Evolutionary conservation across 441 rosid species (phyloP).

Genomic region (Croton setiger): DNA sequence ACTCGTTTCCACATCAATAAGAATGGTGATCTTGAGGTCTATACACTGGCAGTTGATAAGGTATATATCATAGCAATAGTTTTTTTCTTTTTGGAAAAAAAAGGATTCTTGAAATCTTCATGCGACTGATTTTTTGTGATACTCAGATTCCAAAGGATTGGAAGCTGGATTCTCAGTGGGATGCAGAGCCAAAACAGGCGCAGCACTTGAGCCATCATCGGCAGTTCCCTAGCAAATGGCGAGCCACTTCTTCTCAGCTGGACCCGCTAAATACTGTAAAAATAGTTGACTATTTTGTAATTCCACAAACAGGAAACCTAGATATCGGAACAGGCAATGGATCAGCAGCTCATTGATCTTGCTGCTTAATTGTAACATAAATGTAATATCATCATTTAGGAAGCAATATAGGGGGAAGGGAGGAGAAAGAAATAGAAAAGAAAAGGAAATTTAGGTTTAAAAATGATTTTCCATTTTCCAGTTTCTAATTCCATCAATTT

Average conservation of each 20-base stretch:
- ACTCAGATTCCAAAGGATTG: conserved; percentile 94
- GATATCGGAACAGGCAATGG: conserved; percentile 33
- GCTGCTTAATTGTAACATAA: conserved; percentile 23
- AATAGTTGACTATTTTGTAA: conserved; percentile 73
- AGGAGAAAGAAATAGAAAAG: neutral
- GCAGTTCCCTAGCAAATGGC: conserved; percentile 87
- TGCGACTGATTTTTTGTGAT: conserved; percentile 5
- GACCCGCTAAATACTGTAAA: conserved; percentile 82
- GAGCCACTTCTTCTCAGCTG: conserved; percentile 52
- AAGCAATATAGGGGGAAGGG: conserved; percentile 11
- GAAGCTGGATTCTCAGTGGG: conserved; percentile 93
- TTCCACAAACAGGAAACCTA: conserved; percentile 43
- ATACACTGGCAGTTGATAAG: conserved; percentile 97
- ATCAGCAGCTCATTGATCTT: conserved; percentile 38
- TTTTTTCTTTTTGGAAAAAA: neutral
- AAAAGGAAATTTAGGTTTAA: neutral
- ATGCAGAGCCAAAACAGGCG: conserved; percentile 58
- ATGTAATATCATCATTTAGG: conserved; percentile 25
- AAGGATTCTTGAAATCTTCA: neutral
- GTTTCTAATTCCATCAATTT: conserved; percentile 1
- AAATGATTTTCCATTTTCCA: neutral
- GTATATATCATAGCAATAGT: conserved; percentile 26
- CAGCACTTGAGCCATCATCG: conserved; percentile 60
- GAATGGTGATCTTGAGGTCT: conserved; percentile 84
- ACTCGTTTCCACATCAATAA: conserved; percentile 77